Evolutionary conservation across 2,329 filamentous ascomycete species (phyloP), one percentile per base, ranked within the genome.

Genomic region (Talaromyces sp.): DNA sequence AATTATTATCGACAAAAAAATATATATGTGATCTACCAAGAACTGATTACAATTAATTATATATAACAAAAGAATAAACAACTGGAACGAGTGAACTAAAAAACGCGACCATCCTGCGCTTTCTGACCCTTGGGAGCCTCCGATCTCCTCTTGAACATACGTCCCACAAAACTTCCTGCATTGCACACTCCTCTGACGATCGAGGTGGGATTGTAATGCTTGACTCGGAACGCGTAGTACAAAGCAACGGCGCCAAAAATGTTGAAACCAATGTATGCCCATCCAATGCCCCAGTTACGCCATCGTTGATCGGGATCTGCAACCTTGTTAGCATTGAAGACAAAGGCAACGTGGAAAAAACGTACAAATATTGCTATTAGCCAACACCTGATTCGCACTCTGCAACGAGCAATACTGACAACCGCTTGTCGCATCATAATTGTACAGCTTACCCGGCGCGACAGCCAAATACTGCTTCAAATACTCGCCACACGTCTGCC

Each of bases 201-300:
- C 41, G 64, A 65, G 5, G 64, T 65, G 13, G 64, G 64, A 9
- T 62, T 65, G 64, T 65, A 65, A 47, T 65, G 64, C n/a, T 62
- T 54, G 3, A 66, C 64, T 9, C 64, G 64, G 48, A 66, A 66
- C 10, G 33, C 56, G 4, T 66, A 66, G 39, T 66, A 66, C 9
- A 66, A 13, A 5, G 64, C 60, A 48, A 88, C 73, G 0, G 86
- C 84, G 0, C 79, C 84, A 35, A 75, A 74, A n/a, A 87, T 74
- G 71, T 89, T 89, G 72, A 88, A 86, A 13, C 80, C 72, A 63
- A 88, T 81, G 66, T 85, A 89, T 0, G 80, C 82, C 79, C 84
- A 88, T 60, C 88, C 76, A 31, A 90, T 76, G 1, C 87, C 89
- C 72, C 88, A 89, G 73, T 92, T 89, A 65, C 88, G 83, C 88